Conservation (phyloP, 169 alveolate genomes). For the Plasmodium berghei region DNA sequence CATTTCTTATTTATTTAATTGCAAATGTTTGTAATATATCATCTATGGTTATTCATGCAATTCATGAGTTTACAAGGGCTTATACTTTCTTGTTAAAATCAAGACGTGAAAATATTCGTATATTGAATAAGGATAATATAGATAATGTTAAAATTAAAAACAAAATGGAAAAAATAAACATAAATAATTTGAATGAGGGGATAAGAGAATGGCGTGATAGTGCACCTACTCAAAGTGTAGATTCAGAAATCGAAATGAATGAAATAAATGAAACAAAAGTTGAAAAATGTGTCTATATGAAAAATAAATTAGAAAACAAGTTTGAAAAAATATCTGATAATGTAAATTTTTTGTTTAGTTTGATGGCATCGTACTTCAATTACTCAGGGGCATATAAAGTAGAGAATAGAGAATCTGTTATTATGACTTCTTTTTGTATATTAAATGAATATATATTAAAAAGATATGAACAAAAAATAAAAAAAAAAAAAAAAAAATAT, state of each 20-base stretch:
- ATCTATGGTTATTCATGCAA: conserved; percentile 35
- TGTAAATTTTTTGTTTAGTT: conserved; percentile 59
- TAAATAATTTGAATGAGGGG: neutral
- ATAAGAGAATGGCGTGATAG: neutral
- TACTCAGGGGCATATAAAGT: conserved; percentile 50
- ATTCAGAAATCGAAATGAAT: neutral
- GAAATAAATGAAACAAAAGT: neutral
- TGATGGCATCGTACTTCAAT: conserved; percentile 53
- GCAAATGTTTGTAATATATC: conserved; percentile 63
- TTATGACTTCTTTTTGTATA: conserved; percentile 75
- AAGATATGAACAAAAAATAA: conserved; percentile 69
- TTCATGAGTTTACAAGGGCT: conserved; percentile 67
- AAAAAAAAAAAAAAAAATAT: conserved; percentile 55
- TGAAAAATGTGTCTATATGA: neutral
- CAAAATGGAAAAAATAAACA: neutral
- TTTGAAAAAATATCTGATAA: conserved; percentile 44
- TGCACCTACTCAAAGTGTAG: too few species aligned
- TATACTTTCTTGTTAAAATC: conserved; percentile 44
- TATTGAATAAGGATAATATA: neutral
- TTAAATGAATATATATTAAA: conserved; percentile 62
- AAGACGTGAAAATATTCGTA: conserved; percentile 7
- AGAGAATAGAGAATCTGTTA: conserved; percentile 42
- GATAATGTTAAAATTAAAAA: neutral
- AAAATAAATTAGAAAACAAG: conserved; percentile 4
- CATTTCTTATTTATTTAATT: conserved; percentile 40